Evolutionary conservation across 2,329 filamentous ascomycete genomes (phyloP), one percentile per base, ranked within the genome.

Genomic region (Verticillium dahliae): DNA sequence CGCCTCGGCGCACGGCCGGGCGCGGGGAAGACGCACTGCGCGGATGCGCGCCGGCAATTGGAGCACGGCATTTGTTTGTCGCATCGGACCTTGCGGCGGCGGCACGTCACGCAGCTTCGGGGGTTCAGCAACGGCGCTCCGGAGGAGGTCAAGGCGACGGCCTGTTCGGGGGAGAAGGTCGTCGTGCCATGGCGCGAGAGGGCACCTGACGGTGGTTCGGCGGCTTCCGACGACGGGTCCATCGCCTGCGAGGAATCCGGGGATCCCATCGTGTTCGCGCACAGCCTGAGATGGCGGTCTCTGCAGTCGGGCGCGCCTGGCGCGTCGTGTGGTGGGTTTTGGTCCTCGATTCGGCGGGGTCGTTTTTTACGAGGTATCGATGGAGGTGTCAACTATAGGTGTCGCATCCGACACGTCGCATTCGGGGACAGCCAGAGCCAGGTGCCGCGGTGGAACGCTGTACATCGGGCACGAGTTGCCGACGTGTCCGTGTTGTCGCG

Each of bases 21-120:
- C 2, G 88, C 87, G 1, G 90, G 90, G 70, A 90, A 92, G 57
- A 91, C 77, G 72, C 90, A 92, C 67, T 88, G 84, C 62, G 89
- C 89, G 67, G 87, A 78, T 50, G 87, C 88, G 65, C 88, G 85
- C 52, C 84, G 83, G 72, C 90, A 92, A 72, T 92, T 92, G 68
- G 85, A 85, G 73, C 90, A 92, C 15, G 89, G 88, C 78, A 90
- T 85, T 68, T 85, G 81, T 77, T 92, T 92, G 77, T 92, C 88
- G 79, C 90, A 92, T 69, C 89, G 88, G 60, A 92, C 90, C 73
- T 90, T 89, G 64, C 87, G 78, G 55, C 80, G 77, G 11, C 80
- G 75, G 64, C 80, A 82, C 45, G 78, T 81, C 18, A 82, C 78
- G 66, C 80, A 81, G 64, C 79, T 81, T 63, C 80, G 74, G 35